Conservation (phyloP, 2,329 filamentous ascomycete genomes). For the Zasmidium cellare region DNA sequence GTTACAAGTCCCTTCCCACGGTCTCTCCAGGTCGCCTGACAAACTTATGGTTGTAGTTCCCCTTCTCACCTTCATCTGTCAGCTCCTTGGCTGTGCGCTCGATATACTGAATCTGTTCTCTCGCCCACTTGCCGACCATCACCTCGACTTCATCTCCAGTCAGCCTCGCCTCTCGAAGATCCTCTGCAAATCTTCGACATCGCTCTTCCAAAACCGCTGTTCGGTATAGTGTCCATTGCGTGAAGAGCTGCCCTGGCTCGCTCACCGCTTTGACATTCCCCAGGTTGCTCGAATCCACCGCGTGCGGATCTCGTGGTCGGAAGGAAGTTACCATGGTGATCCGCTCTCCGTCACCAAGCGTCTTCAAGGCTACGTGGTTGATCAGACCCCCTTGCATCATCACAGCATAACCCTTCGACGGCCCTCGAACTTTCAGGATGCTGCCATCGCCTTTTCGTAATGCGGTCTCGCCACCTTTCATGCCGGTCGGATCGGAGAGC, state of each 20-base stretch:
- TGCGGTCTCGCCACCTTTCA: conserved; percentile 66
- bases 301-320: conserved; percentile 55
- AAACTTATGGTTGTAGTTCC: not conserved
- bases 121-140: not conserved
- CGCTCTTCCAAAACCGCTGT: conserved; percentile 64
- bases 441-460: conserved; percentile 56
- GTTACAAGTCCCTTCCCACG: not conserved
- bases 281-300: conserved; percentile 62
- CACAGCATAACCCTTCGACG: conserved; percentile 59
- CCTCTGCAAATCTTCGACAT: conserved; percentile 37
- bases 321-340: conserved; percentile 69
- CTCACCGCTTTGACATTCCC: conserved; percentile 61
- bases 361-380: conserved; percentile 62
- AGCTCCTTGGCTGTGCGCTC: not conserved
- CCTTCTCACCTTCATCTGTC: not conserved
- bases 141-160: not conserved
- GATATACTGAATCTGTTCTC: conserved; percentile 7
- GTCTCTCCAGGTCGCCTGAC: not conserved
- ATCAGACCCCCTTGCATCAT: conserved; percentile 69
- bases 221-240: conserved; percentile 62
- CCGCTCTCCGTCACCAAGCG: conserved; percentile 59
- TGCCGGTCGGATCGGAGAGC: conserved; percentile 61
- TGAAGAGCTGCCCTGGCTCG: conserved; percentile 59
- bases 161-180: conserved; percentile 10
- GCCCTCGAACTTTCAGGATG: conserved; percentile 60